Evolutionary conservation across 2,329 filamentous ascomycete species (phyloP).

Genomic region (Corniculantispora saksenae): DNA sequence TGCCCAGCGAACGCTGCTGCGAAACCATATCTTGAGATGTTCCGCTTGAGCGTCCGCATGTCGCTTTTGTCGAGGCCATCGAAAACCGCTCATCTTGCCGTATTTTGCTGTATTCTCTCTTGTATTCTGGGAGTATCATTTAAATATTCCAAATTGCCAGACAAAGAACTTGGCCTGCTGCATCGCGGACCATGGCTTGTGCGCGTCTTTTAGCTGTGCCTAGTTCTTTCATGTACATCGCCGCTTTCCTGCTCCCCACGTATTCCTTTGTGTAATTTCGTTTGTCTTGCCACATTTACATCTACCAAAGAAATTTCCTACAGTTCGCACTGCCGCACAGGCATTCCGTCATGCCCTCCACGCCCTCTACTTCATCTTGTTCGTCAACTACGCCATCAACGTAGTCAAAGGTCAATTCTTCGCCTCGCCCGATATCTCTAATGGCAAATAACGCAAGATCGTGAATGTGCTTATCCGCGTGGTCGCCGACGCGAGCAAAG

Average conservation of each 20-base stretch:
- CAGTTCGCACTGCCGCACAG: slow-evolving; percentile 67
- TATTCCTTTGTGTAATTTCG: too few relatives aligned
- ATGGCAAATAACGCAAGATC: slow-evolving; percentile 77
- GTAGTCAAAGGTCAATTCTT: slow-evolving; percentile 81
- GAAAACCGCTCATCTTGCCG: not conserved
- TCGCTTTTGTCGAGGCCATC: not conserved
- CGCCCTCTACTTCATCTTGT: slow-evolving; percentile 43
- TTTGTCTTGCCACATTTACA: too few relatives aligned
- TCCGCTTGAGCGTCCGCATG: not conserved
- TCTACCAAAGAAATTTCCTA: slow-evolving; percentile 68
- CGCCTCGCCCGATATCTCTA: slow-evolving; percentile 61
- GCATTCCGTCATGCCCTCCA: slow-evolving; percentile 57
- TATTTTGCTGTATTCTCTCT: not conserved
- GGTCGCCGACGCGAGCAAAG: slow-evolving; percentile 77
- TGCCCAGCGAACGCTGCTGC: not conserved
- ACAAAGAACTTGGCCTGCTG: too few relatives aligned
- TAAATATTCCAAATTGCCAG: not conserved
- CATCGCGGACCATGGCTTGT: too few relatives aligned
- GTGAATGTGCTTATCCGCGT: slow-evolving; percentile 72
- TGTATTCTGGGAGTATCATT: not conserved
- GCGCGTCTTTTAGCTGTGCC: not conserved
- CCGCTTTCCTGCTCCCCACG: not conserved
- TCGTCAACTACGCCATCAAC: slow-evolving; percentile 62
- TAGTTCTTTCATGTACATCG: not conserved
- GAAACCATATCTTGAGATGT: not conserved